Percentiles rank a stretch among this genome's conserved stretches.
These are phyloP conservation scores for Candida insectorum DNA, from an alignment of 805 yeast species.

Conservation along the genomic window DNA sequence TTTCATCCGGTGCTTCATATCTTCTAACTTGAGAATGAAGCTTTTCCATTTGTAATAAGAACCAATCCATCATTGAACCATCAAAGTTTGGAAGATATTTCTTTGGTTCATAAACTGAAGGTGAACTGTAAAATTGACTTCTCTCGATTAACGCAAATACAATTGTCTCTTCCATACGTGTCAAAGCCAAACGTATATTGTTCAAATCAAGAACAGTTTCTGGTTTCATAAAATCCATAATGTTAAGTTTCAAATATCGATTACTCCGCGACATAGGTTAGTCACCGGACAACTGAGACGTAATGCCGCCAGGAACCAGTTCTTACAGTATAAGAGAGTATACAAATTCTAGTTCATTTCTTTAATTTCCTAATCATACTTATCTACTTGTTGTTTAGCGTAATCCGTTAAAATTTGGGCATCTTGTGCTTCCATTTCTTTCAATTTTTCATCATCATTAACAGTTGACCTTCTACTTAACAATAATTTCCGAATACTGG, in stretches of 20 bases:
- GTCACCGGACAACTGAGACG: too few species aligned
- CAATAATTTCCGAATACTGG: conserved; percentile 32
- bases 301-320: too few species aligned
- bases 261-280: too few species aligned
- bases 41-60: conserved; percentile 68
- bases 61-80: conserved; percentile 87
- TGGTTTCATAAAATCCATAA: conserved; percentile 83
- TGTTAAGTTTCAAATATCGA: not conserved
- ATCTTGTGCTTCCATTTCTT: conserved; percentile 20
- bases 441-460: conserved; percentile 15
- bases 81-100: conserved; percentile 64
- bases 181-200: conserved; percentile 80
- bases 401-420: conserved; percentile 28
- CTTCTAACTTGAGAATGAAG: conserved; percentile 72
- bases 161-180: conserved; percentile 95
- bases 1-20: conserved; percentile 92
- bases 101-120: conserved; percentile 64
- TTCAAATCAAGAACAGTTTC: conserved; percentile 74
- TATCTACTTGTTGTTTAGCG: conserved; percentile 24
- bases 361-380: not conserved
- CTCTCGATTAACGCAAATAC: conserved; percentile 90
- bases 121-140: conserved; percentile 77
- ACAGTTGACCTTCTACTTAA: conserved; percentile 28
- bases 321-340: too few species aligned
- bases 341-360: not conserved